A percentile compares a stretch with the other conserved stretches of the same genome.
These are phyloP conservation scores for Erysiphe neolycopersici DNA, from an alignment of 2,329 filamentous ascomycete genomes.

Conservation along the genomic window DNA sequence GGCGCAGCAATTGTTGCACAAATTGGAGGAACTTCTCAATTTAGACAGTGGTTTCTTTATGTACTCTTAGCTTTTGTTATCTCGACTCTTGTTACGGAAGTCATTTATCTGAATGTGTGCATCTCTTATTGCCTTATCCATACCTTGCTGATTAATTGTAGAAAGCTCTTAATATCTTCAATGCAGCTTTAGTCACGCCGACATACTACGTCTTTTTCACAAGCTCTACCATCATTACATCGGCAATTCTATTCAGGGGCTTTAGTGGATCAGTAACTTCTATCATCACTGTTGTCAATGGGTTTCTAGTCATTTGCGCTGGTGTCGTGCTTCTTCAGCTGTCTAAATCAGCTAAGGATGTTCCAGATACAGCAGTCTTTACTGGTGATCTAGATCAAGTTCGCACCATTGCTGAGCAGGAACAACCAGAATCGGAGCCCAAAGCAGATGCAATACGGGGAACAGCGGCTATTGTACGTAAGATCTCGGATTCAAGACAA, in stretches of 20 bases:
- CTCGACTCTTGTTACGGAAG: conserved; percentile 69
- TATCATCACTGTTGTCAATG: conserved; percentile 75
- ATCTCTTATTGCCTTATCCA: background rate
- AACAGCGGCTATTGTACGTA: conserved; percentile 61
- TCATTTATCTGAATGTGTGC: conserved; percentile 84
- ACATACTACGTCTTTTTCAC: conserved; percentile 99
- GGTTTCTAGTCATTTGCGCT: conserved; percentile 79
- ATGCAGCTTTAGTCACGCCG: conserved; percentile 85
- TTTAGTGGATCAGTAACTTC: conserved; percentile 65
- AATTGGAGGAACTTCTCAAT: conserved; percentile 56
- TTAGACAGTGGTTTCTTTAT: conserved; percentile 95
- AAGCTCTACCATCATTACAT: conserved; percentile 80
- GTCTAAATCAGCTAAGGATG: conserved; percentile 95
- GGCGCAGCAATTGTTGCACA: conserved; percentile 80
- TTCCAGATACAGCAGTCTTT: conserved; percentile 81
- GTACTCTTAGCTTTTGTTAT: conserved; percentile 78
- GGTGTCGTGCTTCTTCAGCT: conserved; percentile 81
- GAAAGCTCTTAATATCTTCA: conserved; percentile 97
- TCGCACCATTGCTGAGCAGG: conserved; percentile 78
- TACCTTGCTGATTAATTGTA: conserved; percentile 16
- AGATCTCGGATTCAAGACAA: conserved; percentile 48
- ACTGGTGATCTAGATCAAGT: conserved; percentile 83
- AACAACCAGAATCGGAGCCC: conserved; percentile 87
- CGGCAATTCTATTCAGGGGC: conserved; percentile 71
- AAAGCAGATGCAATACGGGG: conserved; percentile 92